Conservation (phyloP, 768 basidiomycete species). For the Dacryopinax spathularia region DNA sequence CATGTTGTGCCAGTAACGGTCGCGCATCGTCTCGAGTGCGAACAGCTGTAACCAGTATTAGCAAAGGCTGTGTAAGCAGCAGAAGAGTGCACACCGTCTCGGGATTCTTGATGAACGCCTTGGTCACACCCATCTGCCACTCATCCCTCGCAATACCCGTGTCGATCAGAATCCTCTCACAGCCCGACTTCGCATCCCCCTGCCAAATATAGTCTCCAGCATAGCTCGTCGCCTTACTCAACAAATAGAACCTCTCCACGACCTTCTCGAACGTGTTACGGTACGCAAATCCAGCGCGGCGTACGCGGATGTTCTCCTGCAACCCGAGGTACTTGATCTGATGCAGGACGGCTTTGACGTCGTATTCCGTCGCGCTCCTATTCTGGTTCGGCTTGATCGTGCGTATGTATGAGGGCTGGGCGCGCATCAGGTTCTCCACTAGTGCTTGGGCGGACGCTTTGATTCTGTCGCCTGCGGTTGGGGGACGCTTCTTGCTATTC, state of each 20-base stretch:
- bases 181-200: constrained; percentile 79
- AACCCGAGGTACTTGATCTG: constrained; percentile 98
- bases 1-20: constrained; percentile 99
- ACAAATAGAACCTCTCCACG: constrained; percentile 93
- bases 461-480: constrained; percentile 94
- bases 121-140: constrained; percentile 99
- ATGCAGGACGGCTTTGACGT: constrained; percentile 87
- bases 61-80: constrained; percentile 1
- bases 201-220: constrained; percentile 98
- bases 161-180: constrained; percentile 82
- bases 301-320: constrained; percentile 95
- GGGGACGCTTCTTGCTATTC: constrained; percentile 93
- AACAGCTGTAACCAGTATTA: constrained; percentile 49
- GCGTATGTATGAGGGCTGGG: constrained; percentile 93
- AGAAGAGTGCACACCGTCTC: constrained; percentile 55
- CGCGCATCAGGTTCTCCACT: constrained; percentile 94
- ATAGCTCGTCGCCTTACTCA: constrained; percentile 90
- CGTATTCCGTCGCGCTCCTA: constrained; percentile 80
- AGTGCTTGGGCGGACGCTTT: constrained; percentile 92
- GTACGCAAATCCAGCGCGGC: constrained; percentile 95
- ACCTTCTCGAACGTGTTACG: constrained; percentile 98
- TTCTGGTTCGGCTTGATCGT: constrained; percentile 99
- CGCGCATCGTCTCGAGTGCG: constrained; percentile 95
- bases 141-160: constrained; percentile 93
- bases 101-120: constrained; percentile 98